Evolutionary conservation across 768 basidiomycete species (phyloP), one percentile per base, ranked within the genome.

Genomic region (Boletales sp.): DNA sequence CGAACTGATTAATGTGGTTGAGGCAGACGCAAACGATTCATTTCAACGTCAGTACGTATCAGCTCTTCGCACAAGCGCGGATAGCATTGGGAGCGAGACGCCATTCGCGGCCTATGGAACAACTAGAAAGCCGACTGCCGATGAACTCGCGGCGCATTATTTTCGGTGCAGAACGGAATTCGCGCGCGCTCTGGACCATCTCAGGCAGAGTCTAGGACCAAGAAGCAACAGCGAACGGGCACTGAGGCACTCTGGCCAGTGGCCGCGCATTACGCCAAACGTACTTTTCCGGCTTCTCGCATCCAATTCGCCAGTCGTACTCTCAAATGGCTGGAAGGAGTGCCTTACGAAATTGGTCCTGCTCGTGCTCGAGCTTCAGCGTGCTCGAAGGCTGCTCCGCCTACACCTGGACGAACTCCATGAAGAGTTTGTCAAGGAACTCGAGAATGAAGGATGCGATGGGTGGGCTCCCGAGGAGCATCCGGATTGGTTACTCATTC

Each of bases 211-310:
- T 35, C 48, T 55, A 56, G 57, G 8, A 60, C 57, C 61, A 3
- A 27, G 9, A 12, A 47, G 18, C 27, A 34, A 21, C 2, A 41
- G 45, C 10, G 64, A 63, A 35, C 30, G 48, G 1, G 51, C 58
- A 10, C 21, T 61, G 14, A n/a, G 19, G 31, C 29, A 19, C 10
- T 56, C 61, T 15, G 59, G 61, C 12, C 56, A 67, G 47, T 74
- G 73, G 72, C 74, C 74, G 2, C 60, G 66, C 32, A 49, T 72
- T 17, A 68, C 68, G 4, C 40, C 48, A 1, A 63, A 58, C 40
- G 47, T 56, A 34, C 55, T 74, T 9, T 59, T 75, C 6, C 48
- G 50, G 17, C 48, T 53, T 4, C 56, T 74, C 39, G 59, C 65
- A 21, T 63, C 60, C 29, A 52, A 55, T 2, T 59, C 60, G 17